These are phyloP conservation scores for Gardenia jasminoides DNA, from an alignment of 257 asterid genomes.

Conservation along the genomic window DNA sequence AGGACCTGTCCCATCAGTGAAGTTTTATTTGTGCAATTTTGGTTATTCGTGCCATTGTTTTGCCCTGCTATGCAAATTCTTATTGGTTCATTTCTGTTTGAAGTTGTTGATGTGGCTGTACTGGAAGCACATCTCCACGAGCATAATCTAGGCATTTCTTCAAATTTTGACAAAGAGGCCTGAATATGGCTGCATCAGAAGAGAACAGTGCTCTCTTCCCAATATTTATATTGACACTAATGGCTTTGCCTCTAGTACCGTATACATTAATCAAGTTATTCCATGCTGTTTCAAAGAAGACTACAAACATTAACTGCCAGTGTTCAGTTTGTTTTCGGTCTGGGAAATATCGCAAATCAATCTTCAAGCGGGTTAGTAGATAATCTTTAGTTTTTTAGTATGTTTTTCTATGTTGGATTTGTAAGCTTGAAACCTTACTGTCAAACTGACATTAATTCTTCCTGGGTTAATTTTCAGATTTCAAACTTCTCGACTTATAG, in stretches of 20 bases:
- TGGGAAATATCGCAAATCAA: constrained; percentile 89
- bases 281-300: constrained; percentile 60
- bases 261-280: constrained; percentile 73
- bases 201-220: constrained; percentile 94
- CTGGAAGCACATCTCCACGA: background rate
- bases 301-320: constrained; percentile 60
- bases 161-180: background rate
- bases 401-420: background rate
- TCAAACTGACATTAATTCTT: constrained; percentile 1
- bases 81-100: background rate
- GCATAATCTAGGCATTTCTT: constrained; percentile 2
- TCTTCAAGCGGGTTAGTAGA: constrained; percentile 74
- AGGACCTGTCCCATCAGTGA: too few species aligned
- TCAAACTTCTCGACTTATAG: constrained; percentile 92
- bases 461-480: constrained; percentile 55
- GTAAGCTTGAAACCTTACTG: background rate
- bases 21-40: background rate
- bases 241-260: constrained; percentile 94
- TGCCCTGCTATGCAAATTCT: constrained; percentile 1
- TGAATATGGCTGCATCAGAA: constrained; percentile 75
- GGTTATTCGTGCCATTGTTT: background rate
- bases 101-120: constrained; percentile 6
- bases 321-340: constrained; percentile 92
- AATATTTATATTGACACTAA: constrained; percentile 83
- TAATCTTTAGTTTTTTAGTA: constrained; percentile 1